Evolutionary conservation across 805 yeast species (phyloP).

Genomic region (Pichia cephalocereana): DNA sequence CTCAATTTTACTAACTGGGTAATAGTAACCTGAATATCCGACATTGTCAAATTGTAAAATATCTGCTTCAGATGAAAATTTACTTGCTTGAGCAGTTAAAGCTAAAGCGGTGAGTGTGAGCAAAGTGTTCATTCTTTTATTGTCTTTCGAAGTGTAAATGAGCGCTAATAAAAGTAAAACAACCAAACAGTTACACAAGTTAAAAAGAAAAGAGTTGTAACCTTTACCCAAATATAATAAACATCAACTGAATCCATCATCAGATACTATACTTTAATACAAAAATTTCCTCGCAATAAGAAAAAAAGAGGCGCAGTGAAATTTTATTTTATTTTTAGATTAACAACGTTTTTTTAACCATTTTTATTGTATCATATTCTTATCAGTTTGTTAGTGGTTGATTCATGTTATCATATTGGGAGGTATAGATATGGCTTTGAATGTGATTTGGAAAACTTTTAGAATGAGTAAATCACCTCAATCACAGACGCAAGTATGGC

Average conservation of each 20-base stretch:
- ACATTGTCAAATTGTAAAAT: constrained; percentile 43
- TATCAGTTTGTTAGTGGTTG: too few species aligned
- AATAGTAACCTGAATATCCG: constrained; percentile 47
- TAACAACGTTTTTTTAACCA: too few species aligned
- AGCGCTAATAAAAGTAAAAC: background rate
- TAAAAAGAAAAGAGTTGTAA: too few species aligned
- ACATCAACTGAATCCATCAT: too few species aligned
- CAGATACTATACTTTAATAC: too few species aligned
- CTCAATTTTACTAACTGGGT: constrained; percentile 35
- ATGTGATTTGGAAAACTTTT: background rate
- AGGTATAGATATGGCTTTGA: background rate
- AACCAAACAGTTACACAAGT: background rate
- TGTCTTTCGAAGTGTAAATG: background rate
- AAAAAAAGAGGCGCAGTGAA: too few species aligned
- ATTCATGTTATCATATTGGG: too few species aligned
- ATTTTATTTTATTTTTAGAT: too few species aligned
- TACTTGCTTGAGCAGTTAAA: background rate
- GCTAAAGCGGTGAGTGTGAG: background rate
- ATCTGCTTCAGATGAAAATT: constrained; percentile 25
- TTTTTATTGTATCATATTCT: too few species aligned
- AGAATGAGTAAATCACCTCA: constrained; percentile 3
- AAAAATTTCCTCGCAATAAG: too few species aligned
- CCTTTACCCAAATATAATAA: too few species aligned
- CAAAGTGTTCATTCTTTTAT: background rate
- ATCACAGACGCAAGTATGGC: constrained; percentile 17